phyloP scores from a whole-genome alignment of 108 stramenopile species.

The Cylindrotheca fusiformis region DNA sequence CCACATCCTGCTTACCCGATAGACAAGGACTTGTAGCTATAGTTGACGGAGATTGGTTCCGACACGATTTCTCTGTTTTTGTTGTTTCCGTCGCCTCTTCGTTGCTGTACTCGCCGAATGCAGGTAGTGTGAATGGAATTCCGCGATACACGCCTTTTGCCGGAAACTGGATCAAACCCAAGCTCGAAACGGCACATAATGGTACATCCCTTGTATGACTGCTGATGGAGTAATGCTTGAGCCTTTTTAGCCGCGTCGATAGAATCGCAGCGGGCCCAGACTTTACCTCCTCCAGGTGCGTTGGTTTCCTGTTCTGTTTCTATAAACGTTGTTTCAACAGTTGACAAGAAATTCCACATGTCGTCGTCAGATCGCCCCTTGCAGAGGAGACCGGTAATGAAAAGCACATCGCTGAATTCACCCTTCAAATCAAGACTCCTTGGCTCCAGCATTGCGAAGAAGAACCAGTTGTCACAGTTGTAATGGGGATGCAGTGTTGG shows the following conservation, averaged over 20 bases:
- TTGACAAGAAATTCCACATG: background rate
- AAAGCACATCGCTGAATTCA: background rate
- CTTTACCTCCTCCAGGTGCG: slow-evolving; percentile 1
- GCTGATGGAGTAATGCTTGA: background rate
- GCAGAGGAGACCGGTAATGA: slow-evolving; percentile 6
- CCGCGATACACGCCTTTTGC: background rate
- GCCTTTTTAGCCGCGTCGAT: slow-evolving; percentile 5
- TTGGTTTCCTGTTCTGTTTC: slow-evolving; percentile 1
- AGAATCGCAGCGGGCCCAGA: slow-evolving; percentile 9
- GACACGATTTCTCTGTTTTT: background rate
- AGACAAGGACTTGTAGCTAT: slow-evolving; percentile 11
- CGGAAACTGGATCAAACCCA: slow-evolving; percentile 4
- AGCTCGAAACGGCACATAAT: slow-evolving; percentile 5
- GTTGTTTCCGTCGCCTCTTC: background rate
- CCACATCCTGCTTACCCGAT: slow-evolving; percentile 1
- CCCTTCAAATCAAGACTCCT: background rate
- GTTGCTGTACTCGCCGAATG: slow-evolving; percentile 3
- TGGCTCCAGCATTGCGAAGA: background rate
- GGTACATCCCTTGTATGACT: slow-evolving; percentile 1
- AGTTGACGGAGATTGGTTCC: background rate
- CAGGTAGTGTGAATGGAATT: background rate
- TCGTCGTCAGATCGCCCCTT: slow-evolving; percentile 6
- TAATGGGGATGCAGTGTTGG: background rate
- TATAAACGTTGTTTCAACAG: background rate
- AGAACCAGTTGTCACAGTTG: background rate